Evolutionary conservation across 257 asterid genomes (phyloP), one percentile per base, ranked within the genome.

Genomic region (Nicotiana attenuata): DNA sequence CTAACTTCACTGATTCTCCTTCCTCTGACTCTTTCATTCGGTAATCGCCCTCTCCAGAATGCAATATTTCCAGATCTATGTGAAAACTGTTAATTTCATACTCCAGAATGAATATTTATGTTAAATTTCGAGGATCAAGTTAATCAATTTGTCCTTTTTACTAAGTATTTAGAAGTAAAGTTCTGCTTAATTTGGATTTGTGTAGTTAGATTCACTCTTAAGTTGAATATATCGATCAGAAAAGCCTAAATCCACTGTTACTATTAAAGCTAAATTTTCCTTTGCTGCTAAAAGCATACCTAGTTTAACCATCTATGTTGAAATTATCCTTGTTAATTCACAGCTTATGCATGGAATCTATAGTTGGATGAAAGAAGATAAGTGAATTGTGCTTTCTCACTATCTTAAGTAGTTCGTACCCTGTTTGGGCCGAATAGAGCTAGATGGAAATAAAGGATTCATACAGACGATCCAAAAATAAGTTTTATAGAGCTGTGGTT

Each of bases 1-100:
- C 91, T 83, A 89, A 78, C 4, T 89, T 81, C 85, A 91, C 89
- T 82, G 90, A 92, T 55, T 93, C 97, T 15, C 80, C 84, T 28
- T 19, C 80, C 50, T 67, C 66, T 28, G 91, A 90, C 90, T 92
- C 99, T 55, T 94, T 89, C 82, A 91, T 96, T 78, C 91, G 98
- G 99, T 96, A 86, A 63, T 9, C 5, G 9, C 41, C 11, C 50
- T 79, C 35, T 57, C 38, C 82, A 60, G 61, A 17, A 56, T 16
- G 61, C 61, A 16, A 17, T 17, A 56, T 56, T 5, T 17, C 8
- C 22, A 56, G 10, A 56, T 56, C 63, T 56, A 9, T 56, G 22
- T 7, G 3, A 17, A 3, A 56, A 5, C 6, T 56, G 10, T 17
- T 56, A 17, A 56, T 2, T 56, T 6, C 3, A 56, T 56, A 9